Conservation (phyloP, 164 flowering plant species). For the Piper betle region DNA sequence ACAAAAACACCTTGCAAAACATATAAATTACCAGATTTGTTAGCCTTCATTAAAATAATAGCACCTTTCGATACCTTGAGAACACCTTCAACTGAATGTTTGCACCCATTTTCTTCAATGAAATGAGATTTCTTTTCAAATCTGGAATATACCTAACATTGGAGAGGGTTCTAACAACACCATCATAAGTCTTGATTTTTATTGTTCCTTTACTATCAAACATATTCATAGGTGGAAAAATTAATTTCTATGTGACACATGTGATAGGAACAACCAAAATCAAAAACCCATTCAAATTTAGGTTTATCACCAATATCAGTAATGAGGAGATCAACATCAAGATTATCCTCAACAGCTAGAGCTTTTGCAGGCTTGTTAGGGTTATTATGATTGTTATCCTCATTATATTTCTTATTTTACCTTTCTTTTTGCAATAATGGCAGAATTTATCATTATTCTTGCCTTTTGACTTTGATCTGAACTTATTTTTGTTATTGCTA, state of each 20-base stretch:
- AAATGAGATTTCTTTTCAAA: background rate
- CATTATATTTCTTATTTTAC: background rate
- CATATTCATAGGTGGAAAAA: background rate
- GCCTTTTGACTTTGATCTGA: no score
- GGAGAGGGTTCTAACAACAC: background rate
- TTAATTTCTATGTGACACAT: background rate
- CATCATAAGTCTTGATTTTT: background rate
- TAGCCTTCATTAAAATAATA: no score
- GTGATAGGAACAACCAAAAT: no score
- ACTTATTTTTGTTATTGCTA: background rate
- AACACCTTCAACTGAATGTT: background rate
- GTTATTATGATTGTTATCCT: no score
- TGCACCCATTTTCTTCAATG: background rate
- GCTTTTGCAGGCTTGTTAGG: background rate
- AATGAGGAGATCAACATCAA: background rate
- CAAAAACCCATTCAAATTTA: background rate
- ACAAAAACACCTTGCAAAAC: background rate
- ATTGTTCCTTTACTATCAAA: background rate
- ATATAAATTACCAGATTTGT: background rate
- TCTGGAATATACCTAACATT: background rate
- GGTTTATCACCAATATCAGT: background rate
- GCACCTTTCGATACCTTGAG: background rate
- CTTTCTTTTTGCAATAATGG: background rate
- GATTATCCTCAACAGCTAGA: background rate
- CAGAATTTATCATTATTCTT: no score